phyloP scores from a whole-genome alignment of 148 eudicot species.

The Salicornia ramosissima region DNA sequence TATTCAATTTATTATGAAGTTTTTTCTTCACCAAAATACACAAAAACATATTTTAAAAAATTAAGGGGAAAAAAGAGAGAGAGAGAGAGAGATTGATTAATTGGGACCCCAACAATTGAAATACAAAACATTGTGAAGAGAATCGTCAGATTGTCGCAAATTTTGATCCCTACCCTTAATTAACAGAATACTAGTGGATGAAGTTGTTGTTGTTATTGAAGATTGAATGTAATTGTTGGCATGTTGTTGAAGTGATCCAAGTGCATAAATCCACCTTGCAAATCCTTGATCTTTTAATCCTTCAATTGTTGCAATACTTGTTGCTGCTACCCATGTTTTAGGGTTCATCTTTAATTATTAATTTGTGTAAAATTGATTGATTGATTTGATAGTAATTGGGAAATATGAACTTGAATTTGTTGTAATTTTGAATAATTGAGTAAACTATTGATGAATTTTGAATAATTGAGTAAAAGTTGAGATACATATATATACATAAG shows the following conservation, averaged over 20 bases:
- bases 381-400: too few relatives aligned
- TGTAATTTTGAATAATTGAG: too few relatives aligned
- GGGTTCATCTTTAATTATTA: background rate
- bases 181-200: background rate
- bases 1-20: too few relatives aligned
- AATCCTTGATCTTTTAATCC: conserved; percentile 22
- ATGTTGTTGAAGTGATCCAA: conserved; percentile 13
- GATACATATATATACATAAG: too few relatives aligned
- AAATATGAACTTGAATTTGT: too few relatives aligned
- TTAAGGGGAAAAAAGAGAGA: too few relatives aligned
- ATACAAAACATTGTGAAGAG: conserved; percentile 22
- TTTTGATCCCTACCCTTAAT: background rate
- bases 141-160: conserved; percentile 15
- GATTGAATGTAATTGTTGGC: background rate
- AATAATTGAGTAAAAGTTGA: too few relatives aligned
- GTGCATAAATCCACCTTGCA: conserved; percentile 22
- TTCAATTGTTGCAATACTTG: conserved; percentile 26
- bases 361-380: too few relatives aligned
- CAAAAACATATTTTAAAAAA: too few relatives aligned
- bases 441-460: too few relatives aligned
- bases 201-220: background rate
- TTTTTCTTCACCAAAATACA: too few relatives aligned
- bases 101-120: conserved; percentile 23
- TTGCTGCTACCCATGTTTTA: conserved; percentile 18
- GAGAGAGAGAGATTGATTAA: background rate